Conservation (phyloP, 768 basidiomycete species). For the Lentinula sp. region DNA sequence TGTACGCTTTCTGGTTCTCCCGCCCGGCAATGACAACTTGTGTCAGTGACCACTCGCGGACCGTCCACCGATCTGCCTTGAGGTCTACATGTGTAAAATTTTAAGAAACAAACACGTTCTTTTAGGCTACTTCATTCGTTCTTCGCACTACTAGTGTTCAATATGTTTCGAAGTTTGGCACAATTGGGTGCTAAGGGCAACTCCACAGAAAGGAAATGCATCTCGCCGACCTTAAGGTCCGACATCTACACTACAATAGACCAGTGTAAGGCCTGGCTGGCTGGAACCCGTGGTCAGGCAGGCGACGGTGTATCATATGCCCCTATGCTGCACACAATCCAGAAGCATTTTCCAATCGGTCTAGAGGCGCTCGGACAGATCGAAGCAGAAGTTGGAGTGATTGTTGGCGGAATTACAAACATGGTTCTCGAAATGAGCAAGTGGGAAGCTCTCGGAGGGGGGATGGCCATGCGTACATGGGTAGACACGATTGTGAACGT, state of each 20-base stretch:
- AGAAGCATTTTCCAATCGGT: conserved; percentile 47
- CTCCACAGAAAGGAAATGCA: conserved; percentile 15
- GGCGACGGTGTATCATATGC: conserved; percentile 50
- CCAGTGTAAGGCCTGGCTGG: conserved; percentile 39
- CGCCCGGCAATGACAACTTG: not conserved
- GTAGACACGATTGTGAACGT: conserved; percentile 40
- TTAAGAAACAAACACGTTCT: not conserved
- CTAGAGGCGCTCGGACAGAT: conserved; percentile 39
- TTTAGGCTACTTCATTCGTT: not conserved
- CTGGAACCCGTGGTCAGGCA: conserved; percentile 33
- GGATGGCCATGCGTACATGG: conserved; percentile 53
- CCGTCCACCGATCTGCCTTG: conserved; percentile 21
- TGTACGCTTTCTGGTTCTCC: not conserved
- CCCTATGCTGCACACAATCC: conserved; percentile 35
- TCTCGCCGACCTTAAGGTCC: conserved; percentile 31
- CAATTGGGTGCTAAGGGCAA: not conserved
- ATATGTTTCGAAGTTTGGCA: conserved; percentile 1
- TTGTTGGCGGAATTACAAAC: conserved; percentile 49
- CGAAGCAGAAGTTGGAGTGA: conserved; percentile 41
- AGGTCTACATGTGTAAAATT: conserved; percentile 29
- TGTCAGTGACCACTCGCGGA: not conserved
- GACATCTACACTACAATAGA: conserved; percentile 48
- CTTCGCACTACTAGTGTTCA: not conserved
- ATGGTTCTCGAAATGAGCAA: conserved; percentile 50
- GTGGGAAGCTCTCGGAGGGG: conserved; percentile 40